phyloP scores from a whole-genome alignment of 345 rosid genomes.

The Citrus cavaleriei region DNA sequence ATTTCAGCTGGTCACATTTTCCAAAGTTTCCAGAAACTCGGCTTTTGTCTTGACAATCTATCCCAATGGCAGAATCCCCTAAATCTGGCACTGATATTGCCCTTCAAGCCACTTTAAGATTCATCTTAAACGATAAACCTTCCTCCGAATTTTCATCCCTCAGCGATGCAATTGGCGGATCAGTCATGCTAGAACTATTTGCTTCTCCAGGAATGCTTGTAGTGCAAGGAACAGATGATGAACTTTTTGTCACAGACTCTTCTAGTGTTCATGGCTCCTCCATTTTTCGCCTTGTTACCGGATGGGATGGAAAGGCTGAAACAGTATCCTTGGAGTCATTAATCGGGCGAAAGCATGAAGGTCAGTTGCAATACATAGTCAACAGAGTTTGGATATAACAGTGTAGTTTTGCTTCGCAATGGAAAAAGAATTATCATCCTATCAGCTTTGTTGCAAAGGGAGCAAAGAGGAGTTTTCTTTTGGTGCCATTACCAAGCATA shows the following conservation, averaged over 20 bases:
- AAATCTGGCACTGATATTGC: slow-evolving; percentile 54
- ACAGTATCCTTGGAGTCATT: slow-evolving; percentile 56
- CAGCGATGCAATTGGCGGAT: slow-evolving; percentile 39
- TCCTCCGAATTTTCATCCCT: slow-evolving; percentile 15
- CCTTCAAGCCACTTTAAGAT: slow-evolving; percentile 56
- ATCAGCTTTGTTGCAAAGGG: slow-evolving; percentile 44
- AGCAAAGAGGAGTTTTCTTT: slow-evolving; percentile 27
- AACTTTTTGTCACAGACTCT: slow-evolving; percentile 36
- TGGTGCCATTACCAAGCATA: slow-evolving; percentile 35
- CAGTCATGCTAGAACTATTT: slow-evolving; percentile 67
- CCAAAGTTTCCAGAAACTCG: slow-evolving; percentile 41
- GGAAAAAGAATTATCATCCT: slow-evolving; percentile 49
- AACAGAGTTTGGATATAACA: slow-evolving; percentile 20
- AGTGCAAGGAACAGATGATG: slow-evolving; percentile 31
- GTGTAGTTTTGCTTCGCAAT: slow-evolving; percentile 56
- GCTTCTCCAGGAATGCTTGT: slow-evolving; percentile 68
- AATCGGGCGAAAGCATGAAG: slow-evolving; percentile 29
- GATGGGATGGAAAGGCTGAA: slow-evolving; percentile 53
- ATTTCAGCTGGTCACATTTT: slow-evolving; percentile 51
- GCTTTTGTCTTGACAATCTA: slow-evolving; percentile 42
- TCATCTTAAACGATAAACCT: slow-evolving; percentile 30
- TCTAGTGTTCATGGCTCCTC: slow-evolving; percentile 24
- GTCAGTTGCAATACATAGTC: slow-evolving; percentile 45
- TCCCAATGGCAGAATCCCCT: slow-evolving; percentile 52
- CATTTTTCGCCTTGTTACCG: slow-evolving; percentile 45